phyloP scores from a whole-genome alignment of 2,329 filamentous ascomycete species.

The Diplocarpon mali region DNA sequence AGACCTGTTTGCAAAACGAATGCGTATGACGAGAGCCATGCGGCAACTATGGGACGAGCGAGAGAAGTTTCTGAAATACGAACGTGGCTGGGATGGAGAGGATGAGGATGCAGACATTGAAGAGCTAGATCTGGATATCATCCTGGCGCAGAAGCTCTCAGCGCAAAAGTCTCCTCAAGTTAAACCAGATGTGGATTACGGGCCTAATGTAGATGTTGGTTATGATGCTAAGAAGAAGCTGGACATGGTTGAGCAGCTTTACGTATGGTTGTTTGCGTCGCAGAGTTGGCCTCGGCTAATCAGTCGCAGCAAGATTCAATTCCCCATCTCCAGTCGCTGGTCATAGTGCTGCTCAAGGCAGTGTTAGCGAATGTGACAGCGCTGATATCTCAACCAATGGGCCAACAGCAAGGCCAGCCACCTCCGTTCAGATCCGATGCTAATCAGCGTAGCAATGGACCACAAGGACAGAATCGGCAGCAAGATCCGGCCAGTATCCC shows the following conservation, averaged over 20 bases:
- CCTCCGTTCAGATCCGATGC: conserved; percentile 21
- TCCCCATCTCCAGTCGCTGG: conserved; percentile 80
- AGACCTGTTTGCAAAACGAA: conserved; percentile 78
- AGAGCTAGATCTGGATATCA: conserved; percentile 32
- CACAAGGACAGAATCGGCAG: conserved; percentile 18
- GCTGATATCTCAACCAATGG: conserved; percentile 52
- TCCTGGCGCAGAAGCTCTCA: conserved; percentile 31
- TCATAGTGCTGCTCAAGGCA: conserved; percentile 85
- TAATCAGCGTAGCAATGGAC: conserved; percentile 20
- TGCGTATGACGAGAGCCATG: conserved; percentile 84
- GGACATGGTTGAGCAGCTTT: conserved; percentile 68
- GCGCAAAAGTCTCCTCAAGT: conserved; percentile 32
- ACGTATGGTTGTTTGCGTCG: conserved; percentile 42
- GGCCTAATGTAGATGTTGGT: conserved; percentile 38
- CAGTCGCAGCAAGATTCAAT: conserved; percentile 53
- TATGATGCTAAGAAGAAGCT: conserved; percentile 53
- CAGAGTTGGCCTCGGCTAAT: conserved; percentile 24
- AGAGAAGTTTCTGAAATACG: conserved; percentile 82
- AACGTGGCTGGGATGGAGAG: conserved; percentile 67
- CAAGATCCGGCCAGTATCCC: conserved; percentile 24
- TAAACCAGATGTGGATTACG: conserved; percentile 34
- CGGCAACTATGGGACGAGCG: conserved; percentile 92
- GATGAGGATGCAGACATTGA: conserved; percentile 32
- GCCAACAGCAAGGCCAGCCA: conserved; percentile 16
- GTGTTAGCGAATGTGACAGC: conserved; percentile 80